These are phyloP conservation scores for Coniochaeta sp. DNA, from an alignment of 2,329 filamentous ascomycete species.

Conservation along the genomic window DNA sequence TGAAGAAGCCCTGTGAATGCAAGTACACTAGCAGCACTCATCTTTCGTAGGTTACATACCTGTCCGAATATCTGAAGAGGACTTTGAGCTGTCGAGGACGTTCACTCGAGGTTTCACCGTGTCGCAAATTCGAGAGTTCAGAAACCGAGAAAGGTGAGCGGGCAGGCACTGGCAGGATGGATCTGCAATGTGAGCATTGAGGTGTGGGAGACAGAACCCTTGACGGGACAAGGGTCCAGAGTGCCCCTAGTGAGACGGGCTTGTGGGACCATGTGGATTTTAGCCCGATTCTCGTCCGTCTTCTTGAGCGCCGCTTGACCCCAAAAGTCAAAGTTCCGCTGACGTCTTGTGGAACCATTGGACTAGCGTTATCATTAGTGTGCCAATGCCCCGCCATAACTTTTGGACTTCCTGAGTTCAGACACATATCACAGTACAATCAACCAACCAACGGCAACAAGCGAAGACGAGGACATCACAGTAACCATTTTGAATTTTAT, in stretches of 20 bases:
- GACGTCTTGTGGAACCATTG: not conserved
- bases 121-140: not conserved
- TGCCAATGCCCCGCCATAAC: not conserved
- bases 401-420: no score
- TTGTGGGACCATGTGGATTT: not conserved
- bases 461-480: no score
- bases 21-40: no score
- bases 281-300: not conserved
- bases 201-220: slow-evolving; percentile 14
- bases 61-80: no score
- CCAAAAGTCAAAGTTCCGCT: not conserved
- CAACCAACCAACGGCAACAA: no score
- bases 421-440: no score
- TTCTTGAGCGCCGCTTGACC: not conserved
- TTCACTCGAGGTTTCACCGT: no score
- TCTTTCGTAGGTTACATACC: no score
- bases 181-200: slow-evolving; percentile 12
- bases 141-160: no score
- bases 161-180: not conserved
- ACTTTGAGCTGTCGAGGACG: no score
- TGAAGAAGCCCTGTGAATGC: no score
- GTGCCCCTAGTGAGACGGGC: slow-evolving; percentile 11
- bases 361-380: not conserved
- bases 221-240: slow-evolving; percentile 12
- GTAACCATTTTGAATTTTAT: no score